Evolutionary conservation across 352 stramenopile species (phyloP).

Genomic region (Pythium periplocum): DNA sequence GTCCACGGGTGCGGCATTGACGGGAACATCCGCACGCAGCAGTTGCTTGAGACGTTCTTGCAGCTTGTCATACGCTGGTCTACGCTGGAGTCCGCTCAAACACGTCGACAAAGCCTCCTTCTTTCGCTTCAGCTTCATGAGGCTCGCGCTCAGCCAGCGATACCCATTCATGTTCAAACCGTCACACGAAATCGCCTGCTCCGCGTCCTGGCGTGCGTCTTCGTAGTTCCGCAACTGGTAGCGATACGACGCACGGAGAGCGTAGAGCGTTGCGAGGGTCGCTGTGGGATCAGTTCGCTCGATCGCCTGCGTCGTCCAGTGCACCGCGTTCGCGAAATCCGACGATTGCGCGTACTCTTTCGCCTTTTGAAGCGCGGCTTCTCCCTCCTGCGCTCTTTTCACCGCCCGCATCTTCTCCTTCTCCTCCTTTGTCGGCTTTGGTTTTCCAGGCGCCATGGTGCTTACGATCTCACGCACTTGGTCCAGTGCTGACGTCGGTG

Average conservation of each 20-base stretch:
- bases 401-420: conserved; percentile 17
- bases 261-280: conserved; percentile 13
- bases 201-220: conserved; percentile 25
- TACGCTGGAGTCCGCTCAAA: conserved; percentile 25
- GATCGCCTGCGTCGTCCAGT: conserved; percentile 25
- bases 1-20: no score
- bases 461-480: conserved; percentile 26
- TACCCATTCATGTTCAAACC: conserved; percentile 34
- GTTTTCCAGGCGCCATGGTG: conserved; percentile 7
- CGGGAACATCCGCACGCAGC: no score
- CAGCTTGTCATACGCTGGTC: neutral
- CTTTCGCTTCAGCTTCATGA: conserved; percentile 32
- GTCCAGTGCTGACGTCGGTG: conserved; percentile 18
- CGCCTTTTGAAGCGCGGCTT: conserved; percentile 16
- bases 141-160: conserved; percentile 23
- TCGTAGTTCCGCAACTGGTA: conserved; percentile 24
- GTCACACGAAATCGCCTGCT: conserved; percentile 27
- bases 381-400: conserved; percentile 10
- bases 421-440: neutral
- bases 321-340: conserved; percentile 26
- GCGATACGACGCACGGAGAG: conserved; percentile 30
- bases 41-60: no score
- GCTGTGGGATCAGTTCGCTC: conserved; percentile 22
- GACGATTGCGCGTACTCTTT: conserved; percentile 6
- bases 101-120: conserved; percentile 29